Percentiles rank a stretch among this genome's conserved stretches.
These are phyloP conservation scores for Lecanicillium sp. DNA, from an alignment of 2,329 filamentous ascomycete species.

Conservation along the genomic window DNA sequence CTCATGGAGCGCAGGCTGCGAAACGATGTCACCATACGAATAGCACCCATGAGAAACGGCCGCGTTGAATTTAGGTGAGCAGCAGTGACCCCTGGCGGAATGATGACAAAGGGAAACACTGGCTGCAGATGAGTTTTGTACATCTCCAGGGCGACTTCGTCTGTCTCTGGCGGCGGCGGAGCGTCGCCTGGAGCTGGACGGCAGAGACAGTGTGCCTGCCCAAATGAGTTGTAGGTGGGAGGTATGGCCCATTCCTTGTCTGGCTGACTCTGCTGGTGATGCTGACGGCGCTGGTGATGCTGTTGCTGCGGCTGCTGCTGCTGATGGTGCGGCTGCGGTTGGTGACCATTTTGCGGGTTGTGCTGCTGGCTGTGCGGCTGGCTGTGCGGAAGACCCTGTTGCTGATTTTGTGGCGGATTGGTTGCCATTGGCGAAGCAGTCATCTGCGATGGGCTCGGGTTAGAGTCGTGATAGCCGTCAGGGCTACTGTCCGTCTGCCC, in stretches of 20 bases:
- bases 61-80: slow-evolving; percentile 31
- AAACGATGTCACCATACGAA: slow-evolving; percentile 45
- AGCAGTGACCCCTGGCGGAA: slow-evolving; percentile 32
- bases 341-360: too few species aligned
- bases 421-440: slow-evolving; percentile 8
- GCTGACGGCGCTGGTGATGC: not conserved
- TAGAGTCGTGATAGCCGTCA: slow-evolving; percentile 7
- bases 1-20: slow-evolving; percentile 41
- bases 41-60: slow-evolving; percentile 44
- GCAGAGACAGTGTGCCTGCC: slow-evolving; percentile 42
- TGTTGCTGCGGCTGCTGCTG: not conserved
- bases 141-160: slow-evolving; percentile 39
- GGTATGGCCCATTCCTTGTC: slow-evolving; percentile 30
- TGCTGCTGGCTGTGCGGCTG: not conserved
- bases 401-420: not conserved
- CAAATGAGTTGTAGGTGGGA: slow-evolving; percentile 39
- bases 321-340: not conserved
- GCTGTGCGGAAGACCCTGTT: not conserved
- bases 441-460: slow-evolving; percentile 6
- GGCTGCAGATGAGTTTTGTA: slow-evolving; percentile 39
- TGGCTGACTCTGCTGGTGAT: slow-evolving; percentile 12
- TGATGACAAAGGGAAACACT: slow-evolving; percentile 41
- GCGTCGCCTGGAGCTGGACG: slow-evolving; percentile 34
- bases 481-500: slow-evolving; percentile 6
- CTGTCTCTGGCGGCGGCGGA: slow-evolving; percentile 36